phyloP scores from a whole-genome alignment of 2,329 filamentous ascomycete genomes.

The Calonectria pseudoreteaudii region DNA sequence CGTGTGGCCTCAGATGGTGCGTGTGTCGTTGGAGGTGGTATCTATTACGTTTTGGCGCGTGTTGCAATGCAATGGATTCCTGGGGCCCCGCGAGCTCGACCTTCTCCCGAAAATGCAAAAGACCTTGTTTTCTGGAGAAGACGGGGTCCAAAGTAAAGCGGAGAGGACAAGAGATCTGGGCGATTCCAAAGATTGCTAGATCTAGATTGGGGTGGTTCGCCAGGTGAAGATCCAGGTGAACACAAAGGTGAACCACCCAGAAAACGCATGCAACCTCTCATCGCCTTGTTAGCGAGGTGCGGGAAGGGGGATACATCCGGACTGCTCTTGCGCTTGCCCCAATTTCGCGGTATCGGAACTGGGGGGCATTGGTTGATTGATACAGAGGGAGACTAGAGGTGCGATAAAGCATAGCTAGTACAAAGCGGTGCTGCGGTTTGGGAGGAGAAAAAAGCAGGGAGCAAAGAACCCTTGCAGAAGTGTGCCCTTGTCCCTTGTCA shows the following conservation, averaged over 20 bases:
- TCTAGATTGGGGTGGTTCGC: constrained; percentile 11
- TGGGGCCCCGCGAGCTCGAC: constrained; percentile 41
- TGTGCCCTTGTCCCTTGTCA: constrained; percentile 2
- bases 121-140: constrained; percentile 38
- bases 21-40: constrained; percentile 28
- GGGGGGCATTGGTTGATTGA: background rate
- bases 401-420: constrained; percentile 11
- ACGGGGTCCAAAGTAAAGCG: constrained; percentile 19
- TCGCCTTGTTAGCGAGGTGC: background rate
- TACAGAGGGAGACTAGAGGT: background rate
- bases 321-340: constrained; percentile 1
- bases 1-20: constrained; percentile 18
- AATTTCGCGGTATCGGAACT: constrained; percentile 24
- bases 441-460: background rate
- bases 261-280: background rate
- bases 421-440: background rate
- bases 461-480: background rate
- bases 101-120: constrained; percentile 16
- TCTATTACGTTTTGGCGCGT: constrained; percentile 42
- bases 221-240: constrained; percentile 22
- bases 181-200: background rate
- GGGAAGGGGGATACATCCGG: background rate
- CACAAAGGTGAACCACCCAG: constrained; percentile 25
- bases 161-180: constrained; percentile 18
- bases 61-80: constrained; percentile 25